phyloP scores from a whole-genome alignment of 768 basidiomycete genomes.

The Fistulinella prunicolor region DNA sequence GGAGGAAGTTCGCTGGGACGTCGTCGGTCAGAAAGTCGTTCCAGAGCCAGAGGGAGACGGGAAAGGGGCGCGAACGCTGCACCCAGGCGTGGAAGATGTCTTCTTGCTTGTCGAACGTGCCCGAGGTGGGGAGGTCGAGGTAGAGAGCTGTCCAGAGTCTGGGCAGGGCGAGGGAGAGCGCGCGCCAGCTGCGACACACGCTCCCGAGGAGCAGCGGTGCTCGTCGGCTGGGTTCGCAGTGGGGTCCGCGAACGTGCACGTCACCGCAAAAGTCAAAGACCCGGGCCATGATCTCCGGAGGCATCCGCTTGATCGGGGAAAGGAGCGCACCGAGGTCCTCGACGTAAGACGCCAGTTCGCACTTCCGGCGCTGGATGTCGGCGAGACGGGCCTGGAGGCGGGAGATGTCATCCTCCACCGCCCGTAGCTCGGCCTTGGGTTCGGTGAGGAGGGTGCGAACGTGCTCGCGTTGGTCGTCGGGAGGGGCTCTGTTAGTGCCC shows the following conservation, averaged over 20 bases:
- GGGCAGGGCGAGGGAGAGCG: conserved; percentile 27
- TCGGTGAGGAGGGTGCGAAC: conserved; percentile 23
- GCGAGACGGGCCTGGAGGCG: conserved; percentile 30
- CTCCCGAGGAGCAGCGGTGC: conserved; percentile 30
- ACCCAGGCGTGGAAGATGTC: conserved; percentile 26
- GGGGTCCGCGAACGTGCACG: conserved; percentile 24
- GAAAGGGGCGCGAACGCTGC: conserved; percentile 25
- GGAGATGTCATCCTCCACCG: conserved; percentile 25
- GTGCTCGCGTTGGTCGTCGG: conserved; percentile 28
- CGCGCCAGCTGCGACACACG: conserved; percentile 29
- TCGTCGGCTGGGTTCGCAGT: conserved; percentile 29
- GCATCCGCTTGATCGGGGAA: conserved; percentile 32
- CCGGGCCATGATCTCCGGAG: conserved; percentile 33
- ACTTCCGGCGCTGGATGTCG: conserved; percentile 28
- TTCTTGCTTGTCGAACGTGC: conserved; percentile 21
- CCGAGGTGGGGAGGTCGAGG: conserved; percentile 28
- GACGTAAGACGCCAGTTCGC: conserved; percentile 27
- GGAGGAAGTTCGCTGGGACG: conserved; percentile 25
- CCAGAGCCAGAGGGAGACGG: conserved; percentile 30
- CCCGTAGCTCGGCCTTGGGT: conserved; percentile 26
- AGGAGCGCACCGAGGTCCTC: conserved; percentile 34
- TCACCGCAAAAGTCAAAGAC: conserved; percentile 33
- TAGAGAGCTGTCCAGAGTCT: conserved; percentile 32
- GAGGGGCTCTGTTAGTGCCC: conserved; percentile 25
- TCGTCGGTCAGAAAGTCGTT: conserved; percentile 34